A percentile compares a stretch with the other conserved stretches of the same genome.
Conservation (phyloP, 2,329 filamentous ascomycete species). For the Colletotrichum sp. region DNA sequence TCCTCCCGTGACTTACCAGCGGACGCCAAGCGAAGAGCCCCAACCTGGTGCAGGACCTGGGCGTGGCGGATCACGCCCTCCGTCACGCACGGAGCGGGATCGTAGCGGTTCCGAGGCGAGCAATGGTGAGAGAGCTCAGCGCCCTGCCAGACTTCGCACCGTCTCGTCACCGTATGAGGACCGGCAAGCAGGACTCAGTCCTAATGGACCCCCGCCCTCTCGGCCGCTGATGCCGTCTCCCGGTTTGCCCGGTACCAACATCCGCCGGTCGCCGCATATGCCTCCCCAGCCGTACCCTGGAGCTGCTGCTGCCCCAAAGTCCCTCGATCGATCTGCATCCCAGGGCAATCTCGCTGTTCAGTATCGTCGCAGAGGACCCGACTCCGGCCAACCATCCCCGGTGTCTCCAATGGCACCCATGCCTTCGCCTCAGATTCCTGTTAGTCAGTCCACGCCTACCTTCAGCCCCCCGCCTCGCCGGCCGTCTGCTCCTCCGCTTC, state of each 20-base stretch:
- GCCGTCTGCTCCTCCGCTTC: constrained; percentile 34
- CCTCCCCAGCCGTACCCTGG: constrained; percentile 44
- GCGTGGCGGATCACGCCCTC: constrained; percentile 28
- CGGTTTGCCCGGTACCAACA: constrained; percentile 53
- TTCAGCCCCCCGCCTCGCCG: constrained; percentile 33
- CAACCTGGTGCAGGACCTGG: constrained; percentile 31
- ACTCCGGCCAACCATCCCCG: constrained; percentile 48
- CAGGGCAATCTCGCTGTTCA: constrained; percentile 38
- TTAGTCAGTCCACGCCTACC: constrained; percentile 37
- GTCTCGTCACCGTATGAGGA: constrained; percentile 24
- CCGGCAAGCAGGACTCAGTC: neutral
- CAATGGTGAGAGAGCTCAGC: constrained; percentile 43
- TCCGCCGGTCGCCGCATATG: constrained; percentile 52
- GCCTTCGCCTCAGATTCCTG: constrained; percentile 35
- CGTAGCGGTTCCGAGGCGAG: constrained; percentile 62
- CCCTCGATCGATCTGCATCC: constrained; percentile 30
- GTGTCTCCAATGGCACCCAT: constrained; percentile 44
- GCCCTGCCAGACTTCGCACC: constrained; percentile 33
- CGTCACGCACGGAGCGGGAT: constrained; percentile 48
- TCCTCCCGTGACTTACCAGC: constrained; percentile 50
- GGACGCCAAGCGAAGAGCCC: constrained; percentile 47
- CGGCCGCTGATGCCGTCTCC: constrained; percentile 45
- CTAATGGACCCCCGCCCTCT: constrained; percentile 23
- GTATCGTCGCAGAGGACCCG: constrained; percentile 33
- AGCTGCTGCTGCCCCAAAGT: constrained; percentile 19